Evolutionary conservation across 225 moss, liverwort and hornwort species (phyloP).

Genomic region (Polytrichum formosum): DNA sequence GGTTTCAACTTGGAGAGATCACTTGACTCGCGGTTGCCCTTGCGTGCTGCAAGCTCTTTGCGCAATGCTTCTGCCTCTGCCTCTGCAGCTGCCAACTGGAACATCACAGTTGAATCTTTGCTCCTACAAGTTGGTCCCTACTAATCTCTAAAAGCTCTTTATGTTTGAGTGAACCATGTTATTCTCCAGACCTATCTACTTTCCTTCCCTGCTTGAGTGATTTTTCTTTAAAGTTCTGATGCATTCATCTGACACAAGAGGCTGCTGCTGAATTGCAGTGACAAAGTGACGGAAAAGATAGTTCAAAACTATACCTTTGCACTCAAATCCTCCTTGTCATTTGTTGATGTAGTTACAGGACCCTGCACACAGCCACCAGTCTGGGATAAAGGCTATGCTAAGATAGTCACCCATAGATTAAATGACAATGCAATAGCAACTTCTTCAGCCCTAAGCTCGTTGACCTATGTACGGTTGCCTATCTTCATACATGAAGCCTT

Average conservation of each 20-base stretch:
- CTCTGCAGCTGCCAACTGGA: conserved; percentile 99
- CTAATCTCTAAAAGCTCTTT: not conserved
- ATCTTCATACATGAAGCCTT: too few species aligned
- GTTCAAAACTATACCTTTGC: conserved; percentile 41
- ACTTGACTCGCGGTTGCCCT: conserved; percentile 31
- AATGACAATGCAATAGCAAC: not conserved
- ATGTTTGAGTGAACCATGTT: not conserved
- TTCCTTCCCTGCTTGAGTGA: not conserved
- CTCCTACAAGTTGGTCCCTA: not conserved
- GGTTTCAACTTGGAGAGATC: conserved; percentile 87
- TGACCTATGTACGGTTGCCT: too few species aligned
- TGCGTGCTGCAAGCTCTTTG: conserved; percentile 73
- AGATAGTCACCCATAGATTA: not conserved
- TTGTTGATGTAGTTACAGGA: conserved; percentile 38
- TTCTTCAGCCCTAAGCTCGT: not conserved
- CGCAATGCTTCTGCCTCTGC: conserved; percentile 89
- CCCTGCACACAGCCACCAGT: conserved; percentile 22
- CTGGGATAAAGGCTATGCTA: not conserved
- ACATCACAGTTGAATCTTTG: conserved; percentile 66
- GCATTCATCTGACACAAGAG: too few species aligned
- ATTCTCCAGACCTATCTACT: not conserved
- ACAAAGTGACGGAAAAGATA: not conserved
- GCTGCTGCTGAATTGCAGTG: not conserved
- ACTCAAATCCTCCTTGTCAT: conserved; percentile 54
- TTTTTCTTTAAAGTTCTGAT: not conserved